A percentile compares a stretch with the other conserved stretches of the same genome.
These are phyloP conservation scores for Isoetes taiwanensis DNA, from an alignment of 75 land plant genomes.

Conservation along the genomic window DNA sequence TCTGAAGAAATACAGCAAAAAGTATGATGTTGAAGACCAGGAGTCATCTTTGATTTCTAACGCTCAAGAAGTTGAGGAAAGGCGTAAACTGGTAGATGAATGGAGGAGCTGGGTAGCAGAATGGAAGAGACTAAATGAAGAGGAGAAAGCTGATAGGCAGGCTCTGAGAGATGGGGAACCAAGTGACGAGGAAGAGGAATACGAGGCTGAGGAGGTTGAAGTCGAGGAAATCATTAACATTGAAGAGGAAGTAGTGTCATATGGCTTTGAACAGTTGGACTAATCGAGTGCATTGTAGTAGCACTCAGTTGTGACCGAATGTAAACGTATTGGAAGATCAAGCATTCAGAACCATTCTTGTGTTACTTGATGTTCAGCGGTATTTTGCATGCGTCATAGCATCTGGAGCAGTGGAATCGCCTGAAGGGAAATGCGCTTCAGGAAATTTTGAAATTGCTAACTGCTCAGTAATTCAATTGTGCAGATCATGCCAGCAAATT, in stretches of 20 bases:
- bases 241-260: constrained; percentile 49
- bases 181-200: constrained; percentile 87
- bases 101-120: constrained; percentile 53
- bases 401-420: no score
- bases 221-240: constrained; percentile 60
- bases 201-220: constrained; percentile 71
- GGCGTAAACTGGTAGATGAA: constrained; percentile 51
- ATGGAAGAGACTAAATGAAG: constrained; percentile 57
- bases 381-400: no score
- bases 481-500: no score
- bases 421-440: no score
- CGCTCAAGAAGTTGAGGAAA: constrained; percentile 70
- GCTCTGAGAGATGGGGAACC: constrained; percentile 67
- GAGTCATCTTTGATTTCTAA: constrained; percentile 44
- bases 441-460: no score
- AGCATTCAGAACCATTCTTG: no score
- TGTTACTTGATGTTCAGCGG: no score
- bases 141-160: constrained; percentile 39
- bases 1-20: constrained; percentile 84
- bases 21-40: constrained; percentile 73
- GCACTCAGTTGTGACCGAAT: no score
- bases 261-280: constrained; percentile 31
- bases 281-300: no score
- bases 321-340: no score
- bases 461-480: no score